Evolutionary conservation across 768 basidiomycete species (phyloP).

Genomic region (Boletus pseudo-olivaceus): DNA sequence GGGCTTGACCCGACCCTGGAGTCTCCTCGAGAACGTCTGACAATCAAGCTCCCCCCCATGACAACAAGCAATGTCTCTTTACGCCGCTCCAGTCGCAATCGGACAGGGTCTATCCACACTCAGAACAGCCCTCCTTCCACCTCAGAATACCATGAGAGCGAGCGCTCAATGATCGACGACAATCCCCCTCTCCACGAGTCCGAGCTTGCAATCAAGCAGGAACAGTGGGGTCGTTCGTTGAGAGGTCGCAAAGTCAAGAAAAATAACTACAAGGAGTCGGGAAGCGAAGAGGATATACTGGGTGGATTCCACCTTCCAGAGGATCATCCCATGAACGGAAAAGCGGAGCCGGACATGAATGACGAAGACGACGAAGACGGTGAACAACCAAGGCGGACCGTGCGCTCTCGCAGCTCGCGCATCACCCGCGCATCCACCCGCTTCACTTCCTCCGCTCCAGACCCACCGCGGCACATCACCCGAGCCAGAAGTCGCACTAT

Average conservation of each 20-base stretch:
- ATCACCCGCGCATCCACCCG: conserved; percentile 23
- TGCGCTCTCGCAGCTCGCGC: conserved; percentile 22
- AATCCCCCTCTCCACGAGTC: conserved; percentile 1
- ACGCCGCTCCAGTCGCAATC: conserved; percentile 27
- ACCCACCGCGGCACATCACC: conserved; percentile 12
- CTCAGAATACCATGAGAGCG: conserved; percentile 33
- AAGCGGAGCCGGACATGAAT: conserved; percentile 16
- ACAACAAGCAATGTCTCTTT: conserved; percentile 6
- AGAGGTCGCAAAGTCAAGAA: conserved; percentile 42
- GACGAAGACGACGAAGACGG: conserved; percentile 35
- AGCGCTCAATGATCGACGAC: conserved; percentile 32
- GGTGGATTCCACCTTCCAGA: conserved; percentile 13
- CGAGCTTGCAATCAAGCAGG: conserved; percentile 1
- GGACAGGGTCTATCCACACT: conserved; percentile 19
- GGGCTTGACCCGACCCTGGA: conserved; percentile 17
- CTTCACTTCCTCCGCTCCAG: neutral
- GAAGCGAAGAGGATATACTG: conserved; percentile 39
- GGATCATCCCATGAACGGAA: conserved; percentile 19
- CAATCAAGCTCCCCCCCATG: conserved; percentile 25
- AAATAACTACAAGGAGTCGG: conserved; percentile 44
- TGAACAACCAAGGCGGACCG: conserved; percentile 15
- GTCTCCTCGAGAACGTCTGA: conserved; percentile 18
- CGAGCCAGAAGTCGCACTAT: conserved; percentile 24
- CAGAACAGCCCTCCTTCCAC: conserved; percentile 28
- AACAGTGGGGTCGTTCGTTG: conserved; percentile 23